Base-by-base conservation (phyloP, 2,329 filamentous ascomycete genomes). In the Colletotrichum sp. region DNA sequence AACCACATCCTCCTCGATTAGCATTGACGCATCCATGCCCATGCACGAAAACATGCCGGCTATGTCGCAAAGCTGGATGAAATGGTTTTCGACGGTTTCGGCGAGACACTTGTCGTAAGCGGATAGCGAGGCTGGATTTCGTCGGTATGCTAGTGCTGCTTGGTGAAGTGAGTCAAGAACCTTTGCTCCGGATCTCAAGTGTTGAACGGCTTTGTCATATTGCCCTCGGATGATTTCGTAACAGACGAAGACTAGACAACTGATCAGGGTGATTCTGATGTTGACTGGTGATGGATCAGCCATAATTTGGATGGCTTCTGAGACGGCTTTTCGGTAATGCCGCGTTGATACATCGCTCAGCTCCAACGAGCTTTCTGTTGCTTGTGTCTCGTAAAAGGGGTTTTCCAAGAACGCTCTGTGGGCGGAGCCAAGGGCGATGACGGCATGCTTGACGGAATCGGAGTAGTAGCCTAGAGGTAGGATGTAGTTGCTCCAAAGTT, bases 401-500 rank as follows among this genome's bases (percentile, higher is more conserved):
- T 63, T 57, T 15, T 75, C 69, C 10, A 75, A 13, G 43, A 72
- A 75, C 1, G 61, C 68, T 16, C 55, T 61, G 24, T 75, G 72
- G 12, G 72, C 72, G 6, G 70, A 61, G 8, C 72, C 72, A 9
- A 75, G 68, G 7, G 72, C 72, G 30, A 75, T 43, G 30, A 75
- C 55, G n/a, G 72, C 72, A 9, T 75, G 68, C 63, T 72, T 72
- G 26, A 75, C 52, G 16, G 72, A 67, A 7, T 75, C 72, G 18
- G 72, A 72, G 55, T 75, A 75, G 69, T 75, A 67, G 15, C 55
- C 63, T 3, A 75, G 55, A 5, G 72, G 72, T 6, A 75, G 55
- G 18, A 75, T 75, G 69, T 63, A 75, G n/a, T 75, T 75, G 39
- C 63, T 67, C 72, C 69, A 75, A 18, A 75, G 26, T 61, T 67